phyloP scores from a whole-genome alignment of 2,329 filamentous ascomycete species.

The Boeremia exigua region DNA sequence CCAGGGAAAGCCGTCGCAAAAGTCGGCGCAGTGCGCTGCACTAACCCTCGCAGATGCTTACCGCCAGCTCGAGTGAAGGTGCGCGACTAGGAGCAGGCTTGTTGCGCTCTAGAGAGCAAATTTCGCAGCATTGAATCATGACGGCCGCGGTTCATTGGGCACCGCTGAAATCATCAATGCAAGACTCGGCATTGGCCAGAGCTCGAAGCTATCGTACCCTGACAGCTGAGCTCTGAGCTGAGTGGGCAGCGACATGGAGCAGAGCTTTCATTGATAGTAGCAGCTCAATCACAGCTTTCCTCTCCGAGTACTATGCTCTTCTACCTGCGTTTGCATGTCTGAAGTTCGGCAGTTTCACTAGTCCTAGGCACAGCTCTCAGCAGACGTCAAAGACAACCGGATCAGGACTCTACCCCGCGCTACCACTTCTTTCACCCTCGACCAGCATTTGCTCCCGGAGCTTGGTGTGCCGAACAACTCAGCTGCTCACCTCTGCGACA shows the following conservation, averaged over 20 bases:
- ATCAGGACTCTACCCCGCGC: conserved; percentile 18
- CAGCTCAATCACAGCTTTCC: conserved; percentile 16
- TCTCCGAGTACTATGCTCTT: conserved; percentile 11
- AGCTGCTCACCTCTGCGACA: conserved; percentile 12
- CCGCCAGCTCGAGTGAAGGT: conserved; percentile 12
- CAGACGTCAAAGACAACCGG: conserved; percentile 17
- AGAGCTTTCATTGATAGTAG: conserved; percentile 20
- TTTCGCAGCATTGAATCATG: conserved; percentile 21
- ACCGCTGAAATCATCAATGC: conserved; percentile 16
- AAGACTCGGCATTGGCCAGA: conserved; percentile 16
- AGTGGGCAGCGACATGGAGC: conserved; percentile 17
- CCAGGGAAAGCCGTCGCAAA: conserved; percentile 3
- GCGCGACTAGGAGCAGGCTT: conserved; percentile 17
- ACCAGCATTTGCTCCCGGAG: conserved; percentile 17
- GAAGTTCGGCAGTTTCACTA: conserved; percentile 19
- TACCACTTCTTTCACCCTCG: conserved; percentile 16
- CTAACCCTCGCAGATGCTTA: conserved; percentile 14
- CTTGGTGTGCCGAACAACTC: conserved; percentile 16
- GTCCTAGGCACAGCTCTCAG: conserved; percentile 17
- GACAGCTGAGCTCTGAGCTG: conserved; percentile 17
- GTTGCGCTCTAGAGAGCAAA: conserved; percentile 17
- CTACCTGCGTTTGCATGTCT: conserved; percentile 16
- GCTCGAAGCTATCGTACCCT: conserved; percentile 12
- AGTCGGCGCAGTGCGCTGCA: conserved; percentile 15
- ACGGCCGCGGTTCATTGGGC: conserved; percentile 20